Conservation (phyloP, 306 rosid genomes). For the Trifolium fragiferum region DNA sequence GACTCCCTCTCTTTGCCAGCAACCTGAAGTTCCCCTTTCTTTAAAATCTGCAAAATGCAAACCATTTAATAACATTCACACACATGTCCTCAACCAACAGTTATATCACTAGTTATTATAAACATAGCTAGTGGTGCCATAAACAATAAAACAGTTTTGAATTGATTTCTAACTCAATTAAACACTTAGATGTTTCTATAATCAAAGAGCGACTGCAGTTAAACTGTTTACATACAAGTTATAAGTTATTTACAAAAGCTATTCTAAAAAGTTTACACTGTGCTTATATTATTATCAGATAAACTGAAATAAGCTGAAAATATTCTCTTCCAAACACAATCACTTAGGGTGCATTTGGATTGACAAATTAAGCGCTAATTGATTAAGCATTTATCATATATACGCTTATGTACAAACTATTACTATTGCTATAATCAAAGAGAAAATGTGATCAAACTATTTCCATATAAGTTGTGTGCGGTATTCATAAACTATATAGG, state of each 20-base stretch:
- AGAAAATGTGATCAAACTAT: neutral
- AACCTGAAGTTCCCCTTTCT: slow-evolving; percentile 94
- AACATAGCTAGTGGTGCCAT: neutral
- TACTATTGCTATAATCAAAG: neutral
- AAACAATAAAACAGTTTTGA: neutral
- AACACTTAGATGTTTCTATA: neutral
- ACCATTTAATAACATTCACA: slow-evolving; percentile 15
- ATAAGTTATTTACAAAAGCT: neutral
- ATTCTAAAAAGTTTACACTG: neutral
- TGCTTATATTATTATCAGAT: neutral
- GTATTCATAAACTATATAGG: neutral
- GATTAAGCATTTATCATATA: neutral
- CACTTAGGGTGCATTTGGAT: neutral
- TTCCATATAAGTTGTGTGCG: neutral
- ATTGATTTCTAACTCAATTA: neutral
- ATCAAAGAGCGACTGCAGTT: neutral
- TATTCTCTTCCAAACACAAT: neutral
- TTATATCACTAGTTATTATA: neutral
- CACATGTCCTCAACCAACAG: neutral
- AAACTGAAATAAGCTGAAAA: neutral
- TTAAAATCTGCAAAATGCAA: slow-evolving; percentile 64
- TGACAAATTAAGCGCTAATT: neutral
- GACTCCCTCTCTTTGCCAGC: slow-evolving; percentile 99
- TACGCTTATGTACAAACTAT: neutral
- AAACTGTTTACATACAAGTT: neutral